These are phyloP conservation scores for Rhodofomes roseus DNA, from an alignment of 1,284 basidiomycete genomes.

Conservation along the genomic window DNA sequence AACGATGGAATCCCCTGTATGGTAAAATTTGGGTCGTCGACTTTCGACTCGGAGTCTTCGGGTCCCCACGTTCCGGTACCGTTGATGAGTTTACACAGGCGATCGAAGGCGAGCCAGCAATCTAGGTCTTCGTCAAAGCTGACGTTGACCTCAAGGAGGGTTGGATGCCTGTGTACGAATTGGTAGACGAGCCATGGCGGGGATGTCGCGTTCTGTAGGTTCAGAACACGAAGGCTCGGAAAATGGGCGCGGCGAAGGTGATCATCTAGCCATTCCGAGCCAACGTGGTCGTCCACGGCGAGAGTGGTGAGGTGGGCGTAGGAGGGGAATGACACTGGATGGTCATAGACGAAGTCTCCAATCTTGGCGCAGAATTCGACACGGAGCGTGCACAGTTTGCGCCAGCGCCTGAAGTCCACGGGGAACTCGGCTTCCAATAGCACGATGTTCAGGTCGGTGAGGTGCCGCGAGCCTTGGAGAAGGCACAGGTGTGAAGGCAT, in stretches of 20 bases:
- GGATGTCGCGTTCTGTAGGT: neutral
- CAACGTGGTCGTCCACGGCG: neutral
- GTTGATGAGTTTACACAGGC: slow-evolving; percentile 12
- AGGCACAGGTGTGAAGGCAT: neutral
- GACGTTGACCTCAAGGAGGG: slow-evolving; percentile 11
- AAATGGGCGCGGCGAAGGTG: neutral
- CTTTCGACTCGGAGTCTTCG: neutral
- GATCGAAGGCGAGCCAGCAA: slow-evolving; percentile 4
- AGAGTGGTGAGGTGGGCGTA: slow-evolving; percentile 4
- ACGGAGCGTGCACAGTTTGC: neutral
- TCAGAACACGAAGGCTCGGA: slow-evolving; percentile 9
- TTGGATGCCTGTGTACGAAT: slow-evolving; percentile 12
- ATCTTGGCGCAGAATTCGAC: neutral
- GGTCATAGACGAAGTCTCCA: neutral
- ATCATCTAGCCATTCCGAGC: neutral
- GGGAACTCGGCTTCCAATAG: neutral
- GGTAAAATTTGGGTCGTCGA: neutral
- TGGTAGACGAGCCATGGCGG: slow-evolving; percentile 1
- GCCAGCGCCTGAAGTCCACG: neutral
- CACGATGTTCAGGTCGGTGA: neutral
- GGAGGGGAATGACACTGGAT: too few relatives aligned
- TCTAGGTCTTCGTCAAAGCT: neutral
- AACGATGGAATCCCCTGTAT: neutral
- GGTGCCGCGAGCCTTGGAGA: neutral
- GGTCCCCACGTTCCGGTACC: slow-evolving; percentile 11